A percentile compares a stretch with the other conserved stretches of the same genome.
phyloP scores from a whole-genome alignment of 441 rosid genomes.

The Cnidoscolus chayamansa region DNA sequence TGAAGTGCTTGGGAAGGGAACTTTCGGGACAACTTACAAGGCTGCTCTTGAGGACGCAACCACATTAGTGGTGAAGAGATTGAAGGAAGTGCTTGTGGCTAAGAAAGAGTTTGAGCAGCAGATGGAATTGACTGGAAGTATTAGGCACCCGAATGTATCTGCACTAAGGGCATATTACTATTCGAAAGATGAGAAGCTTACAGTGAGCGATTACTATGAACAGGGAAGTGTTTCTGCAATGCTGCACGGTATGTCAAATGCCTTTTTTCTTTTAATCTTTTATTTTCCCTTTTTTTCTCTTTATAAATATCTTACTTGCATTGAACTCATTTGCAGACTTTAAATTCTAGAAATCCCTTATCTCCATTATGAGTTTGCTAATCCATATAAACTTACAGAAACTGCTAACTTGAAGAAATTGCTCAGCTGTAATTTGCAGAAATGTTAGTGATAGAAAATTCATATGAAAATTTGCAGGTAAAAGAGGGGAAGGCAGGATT shows the following conservation, averaged over 20 bases:
- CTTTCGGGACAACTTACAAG: slow-evolving; percentile 72
- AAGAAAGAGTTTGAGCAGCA: slow-evolving; percentile 79
- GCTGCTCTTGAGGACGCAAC: slow-evolving; percentile 72
- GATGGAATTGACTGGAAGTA: slow-evolving; percentile 64
- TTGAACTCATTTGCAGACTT: neutral
- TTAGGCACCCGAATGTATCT: slow-evolving; percentile 66
- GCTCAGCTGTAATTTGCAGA: neutral
- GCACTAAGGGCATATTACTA: slow-evolving; percentile 76
- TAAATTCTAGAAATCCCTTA: neutral
- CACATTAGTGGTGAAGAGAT: slow-evolving; percentile 69
- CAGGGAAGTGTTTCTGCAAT: slow-evolving; percentile 56
- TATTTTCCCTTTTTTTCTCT: neutral
- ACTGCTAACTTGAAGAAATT: neutral
- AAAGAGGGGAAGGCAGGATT: slow-evolving; percentile 47
- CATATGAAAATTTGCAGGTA: slow-evolving; percentile 40
- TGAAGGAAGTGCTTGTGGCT: slow-evolving; percentile 58
- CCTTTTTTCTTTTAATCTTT: slow-evolving; percentile 1
- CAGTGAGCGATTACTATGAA: slow-evolving; percentile 61
- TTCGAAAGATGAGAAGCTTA: slow-evolving; percentile 87
- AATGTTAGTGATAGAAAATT: neutral
- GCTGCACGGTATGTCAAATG: slow-evolving; percentile 57
- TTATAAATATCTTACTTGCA: no score
- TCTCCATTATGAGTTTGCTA: neutral
- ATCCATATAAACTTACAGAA: neutral
- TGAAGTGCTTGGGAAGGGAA: slow-evolving; percentile 90